Evolutionary conservation across 768 basidiomycete species (phyloP).

Genomic region (Cystobasidium tubakii): DNA sequence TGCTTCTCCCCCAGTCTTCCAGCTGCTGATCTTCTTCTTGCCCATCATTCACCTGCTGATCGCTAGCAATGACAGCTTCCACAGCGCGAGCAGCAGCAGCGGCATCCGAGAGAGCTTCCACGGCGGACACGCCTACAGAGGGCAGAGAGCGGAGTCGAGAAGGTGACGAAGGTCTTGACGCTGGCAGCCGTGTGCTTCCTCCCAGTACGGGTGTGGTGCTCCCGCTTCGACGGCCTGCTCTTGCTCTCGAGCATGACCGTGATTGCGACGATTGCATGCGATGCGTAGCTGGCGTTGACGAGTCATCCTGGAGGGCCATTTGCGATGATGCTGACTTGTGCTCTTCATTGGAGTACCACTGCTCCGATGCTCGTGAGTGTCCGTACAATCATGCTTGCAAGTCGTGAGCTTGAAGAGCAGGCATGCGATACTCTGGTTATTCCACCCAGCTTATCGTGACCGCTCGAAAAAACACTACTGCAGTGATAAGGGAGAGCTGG

Average conservation of each 20-base stretch:
- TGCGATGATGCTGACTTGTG: no score
- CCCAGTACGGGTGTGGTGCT: not conserved
- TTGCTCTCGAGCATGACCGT: not conserved
- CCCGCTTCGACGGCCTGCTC: not conserved
- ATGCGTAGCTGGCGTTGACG: no score
- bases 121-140: conserved; percentile 6
- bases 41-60: no score
- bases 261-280: not conserved
- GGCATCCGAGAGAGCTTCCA: conserved; percentile 15
- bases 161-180: conserved; percentile 11
- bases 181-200: not conserved
- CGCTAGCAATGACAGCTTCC: no score
- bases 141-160: conserved; percentile 14
- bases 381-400: not conserved
- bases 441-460: no score
- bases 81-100: no score
- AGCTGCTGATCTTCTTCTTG: not conserved
- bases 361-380: not conserved
- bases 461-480: no score
- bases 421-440: no score
- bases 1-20: conserved; percentile 1
- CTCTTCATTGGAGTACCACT: no score
- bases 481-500: no score
- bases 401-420: no score
- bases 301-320: no score